These are phyloP conservation scores for Omphalea diandra DNA, from an alignment of 441 rosid genomes.

Conservation along the genomic window DNA sequence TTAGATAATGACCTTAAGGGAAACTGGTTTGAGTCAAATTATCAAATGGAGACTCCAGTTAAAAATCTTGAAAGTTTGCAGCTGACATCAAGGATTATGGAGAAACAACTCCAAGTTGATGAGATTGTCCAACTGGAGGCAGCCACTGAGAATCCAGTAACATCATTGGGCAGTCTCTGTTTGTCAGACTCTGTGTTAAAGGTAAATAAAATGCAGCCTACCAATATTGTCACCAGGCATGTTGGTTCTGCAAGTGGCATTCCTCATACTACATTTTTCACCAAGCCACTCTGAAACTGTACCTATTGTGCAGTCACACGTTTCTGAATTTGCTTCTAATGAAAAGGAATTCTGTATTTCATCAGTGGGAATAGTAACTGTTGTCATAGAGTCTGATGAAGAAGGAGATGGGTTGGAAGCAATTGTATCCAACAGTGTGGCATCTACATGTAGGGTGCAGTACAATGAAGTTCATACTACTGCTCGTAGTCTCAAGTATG, in stretches of 20 bases:
- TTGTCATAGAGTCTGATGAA: neutral
- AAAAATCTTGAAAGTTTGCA: no score
- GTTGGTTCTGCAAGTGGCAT: neutral
- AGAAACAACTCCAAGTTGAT: neutral
- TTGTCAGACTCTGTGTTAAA: neutral
- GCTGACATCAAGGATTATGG: conserved; percentile 4
- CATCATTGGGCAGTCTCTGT: neutral
- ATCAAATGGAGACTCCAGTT: no score
- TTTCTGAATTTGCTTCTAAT: neutral
- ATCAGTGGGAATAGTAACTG: neutral
- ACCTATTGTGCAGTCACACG: neutral
- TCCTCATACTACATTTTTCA: neutral
- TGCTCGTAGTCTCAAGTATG: neutral
- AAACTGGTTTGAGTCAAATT: no score
- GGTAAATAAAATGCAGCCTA: neutral
- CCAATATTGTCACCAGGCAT: neutral
- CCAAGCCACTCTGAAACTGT: neutral
- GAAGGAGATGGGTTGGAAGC: neutral
- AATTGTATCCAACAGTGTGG: neutral
- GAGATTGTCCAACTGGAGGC: neutral
- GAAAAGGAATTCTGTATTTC: neutral
- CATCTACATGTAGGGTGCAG: conserved; percentile 8
- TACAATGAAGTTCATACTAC: conserved; percentile 1
- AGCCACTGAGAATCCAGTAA: neutral
- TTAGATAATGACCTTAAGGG: no score